Conservation (phyloP, 176 grass and related monocot genomes). For the Raddia guianensis region DNA sequence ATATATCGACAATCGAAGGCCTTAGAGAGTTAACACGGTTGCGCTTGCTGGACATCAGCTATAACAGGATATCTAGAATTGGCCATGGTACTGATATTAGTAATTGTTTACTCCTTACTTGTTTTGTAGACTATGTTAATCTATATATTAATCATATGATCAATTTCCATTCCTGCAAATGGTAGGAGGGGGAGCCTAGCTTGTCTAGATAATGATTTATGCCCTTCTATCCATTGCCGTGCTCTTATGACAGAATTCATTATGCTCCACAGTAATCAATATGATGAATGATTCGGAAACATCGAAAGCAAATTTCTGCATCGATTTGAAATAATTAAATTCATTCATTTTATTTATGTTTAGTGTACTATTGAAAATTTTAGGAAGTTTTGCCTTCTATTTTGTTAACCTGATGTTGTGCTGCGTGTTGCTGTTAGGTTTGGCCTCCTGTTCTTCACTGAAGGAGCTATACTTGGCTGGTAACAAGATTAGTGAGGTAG, state of each 20-base stretch:
- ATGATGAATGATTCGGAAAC: background rate
- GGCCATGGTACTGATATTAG: slow-evolving; percentile 76
- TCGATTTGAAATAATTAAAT: background rate
- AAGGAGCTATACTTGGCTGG: slow-evolving; percentile 89
- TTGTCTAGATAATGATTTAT: background rate
- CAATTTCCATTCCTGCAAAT: background rate
- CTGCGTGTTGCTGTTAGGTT: slow-evolving; percentile 52
- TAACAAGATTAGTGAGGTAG: slow-evolving; percentile 96
- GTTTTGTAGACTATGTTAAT: background rate
- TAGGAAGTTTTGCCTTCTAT: background rate
- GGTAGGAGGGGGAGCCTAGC: background rate
- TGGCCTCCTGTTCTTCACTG: slow-evolving; percentile 83
- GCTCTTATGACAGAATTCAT: background rate
- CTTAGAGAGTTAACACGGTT: slow-evolving; percentile 86
- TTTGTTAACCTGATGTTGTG: background rate
- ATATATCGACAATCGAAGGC: slow-evolving; percentile 88
- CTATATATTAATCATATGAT: background rate
- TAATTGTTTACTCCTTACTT: slow-evolving; percentile 23
- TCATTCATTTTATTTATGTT: background rate
- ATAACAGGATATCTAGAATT: slow-evolving; percentile 88
- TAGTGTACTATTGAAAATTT: background rate
- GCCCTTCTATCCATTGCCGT: background rate
- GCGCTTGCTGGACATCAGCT: slow-evolving; percentile 80
- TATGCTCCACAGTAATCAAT: slow-evolving; percentile 19
- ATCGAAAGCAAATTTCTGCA: background rate